Percentiles rank a stretch among this genome's conserved stretches.
Evolutionary conservation across 352 stramenopile species (phyloP).

Genomic region (Pythium vanterpoolii): DNA sequence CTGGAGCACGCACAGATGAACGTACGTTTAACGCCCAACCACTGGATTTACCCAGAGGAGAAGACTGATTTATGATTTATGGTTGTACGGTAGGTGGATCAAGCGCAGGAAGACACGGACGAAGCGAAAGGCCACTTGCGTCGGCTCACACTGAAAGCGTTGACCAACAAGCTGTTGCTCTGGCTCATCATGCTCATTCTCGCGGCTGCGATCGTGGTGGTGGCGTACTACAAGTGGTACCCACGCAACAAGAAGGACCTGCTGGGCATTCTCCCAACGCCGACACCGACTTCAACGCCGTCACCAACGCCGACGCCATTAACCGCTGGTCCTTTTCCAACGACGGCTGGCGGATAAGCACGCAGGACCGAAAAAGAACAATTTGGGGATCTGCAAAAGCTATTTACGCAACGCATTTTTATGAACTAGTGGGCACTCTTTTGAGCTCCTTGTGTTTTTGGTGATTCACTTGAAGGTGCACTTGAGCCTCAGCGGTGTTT

Average conservation of each 20-base stretch:
- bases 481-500: too few species aligned
- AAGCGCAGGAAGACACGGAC: conserved; percentile 61
- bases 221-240: conserved; percentile 82
- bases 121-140: conserved; percentile 52
- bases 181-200: conserved; percentile 61
- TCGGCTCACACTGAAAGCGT: conserved; percentile 53
- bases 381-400: background rate
- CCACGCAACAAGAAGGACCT: conserved; percentile 66
- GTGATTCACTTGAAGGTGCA: background rate
- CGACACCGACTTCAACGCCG: conserved; percentile 7
- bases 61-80: background rate
- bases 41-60: background rate
- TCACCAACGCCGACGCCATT: background rate
- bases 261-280: conserved; percentile 43
- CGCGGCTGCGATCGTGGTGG: conserved; percentile 44
- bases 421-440: background rate
- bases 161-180: conserved; percentile 60
- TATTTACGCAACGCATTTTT: background rate
- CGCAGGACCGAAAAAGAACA: too few species aligned
- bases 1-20: conserved; percentile 58
- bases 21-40: conserved; percentile 42
- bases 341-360: background rate
- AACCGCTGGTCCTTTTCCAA: background rate
- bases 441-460: too few species aligned
- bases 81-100: conserved; percentile 34